Evolutionary conservation across 1,284 basidiomycete genomes (phyloP).

Genomic region (Rhodotorula sp.): DNA sequence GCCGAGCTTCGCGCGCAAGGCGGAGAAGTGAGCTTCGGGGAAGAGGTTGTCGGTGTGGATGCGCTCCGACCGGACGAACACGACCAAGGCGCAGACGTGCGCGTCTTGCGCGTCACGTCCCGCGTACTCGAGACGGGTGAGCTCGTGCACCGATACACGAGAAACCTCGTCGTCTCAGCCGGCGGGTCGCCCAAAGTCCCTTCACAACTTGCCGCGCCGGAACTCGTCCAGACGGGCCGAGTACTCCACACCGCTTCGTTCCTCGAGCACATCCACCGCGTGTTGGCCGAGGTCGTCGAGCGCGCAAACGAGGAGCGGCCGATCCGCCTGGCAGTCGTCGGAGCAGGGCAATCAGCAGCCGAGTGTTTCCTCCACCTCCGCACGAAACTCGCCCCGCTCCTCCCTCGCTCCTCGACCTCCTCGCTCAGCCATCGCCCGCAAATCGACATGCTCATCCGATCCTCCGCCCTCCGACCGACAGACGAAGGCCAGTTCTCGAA

Average conservation of each 20-base stretch:
- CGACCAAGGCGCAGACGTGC: constrained; percentile 13
- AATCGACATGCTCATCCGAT: constrained; percentile 60
- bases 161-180: constrained; percentile 35
- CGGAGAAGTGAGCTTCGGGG: constrained; percentile 55
- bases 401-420: too few relatives aligned
- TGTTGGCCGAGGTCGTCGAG: constrained; percentile 21
- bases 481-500: constrained; percentile 63
- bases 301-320: constrained; percentile 42
- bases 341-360: constrained; percentile 52
- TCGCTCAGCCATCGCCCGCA: constrained; percentile 48
- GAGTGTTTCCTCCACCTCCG: constrained; percentile 52
- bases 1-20: constrained; percentile 53
- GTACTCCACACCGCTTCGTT: constrained; percentile 47
- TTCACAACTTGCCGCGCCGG: constrained; percentile 53
- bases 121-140: constrained; percentile 16
- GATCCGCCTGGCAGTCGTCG: constrained; percentile 57
- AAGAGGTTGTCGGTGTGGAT: constrained; percentile 54
- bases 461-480: constrained; percentile 59
- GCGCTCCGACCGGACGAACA: constrained; percentile 20
- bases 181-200: constrained; percentile 31
- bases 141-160: constrained; percentile 5
- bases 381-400: constrained; percentile 15
- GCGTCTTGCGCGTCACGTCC: constrained; percentile 30
- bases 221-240: constrained; percentile 53
- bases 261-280: constrained; percentile 31